Percentiles rank a stretch among this genome's conserved stretches.
Conservation (phyloP, 805 yeast species). For the Starmerella riodocensis region DNA sequence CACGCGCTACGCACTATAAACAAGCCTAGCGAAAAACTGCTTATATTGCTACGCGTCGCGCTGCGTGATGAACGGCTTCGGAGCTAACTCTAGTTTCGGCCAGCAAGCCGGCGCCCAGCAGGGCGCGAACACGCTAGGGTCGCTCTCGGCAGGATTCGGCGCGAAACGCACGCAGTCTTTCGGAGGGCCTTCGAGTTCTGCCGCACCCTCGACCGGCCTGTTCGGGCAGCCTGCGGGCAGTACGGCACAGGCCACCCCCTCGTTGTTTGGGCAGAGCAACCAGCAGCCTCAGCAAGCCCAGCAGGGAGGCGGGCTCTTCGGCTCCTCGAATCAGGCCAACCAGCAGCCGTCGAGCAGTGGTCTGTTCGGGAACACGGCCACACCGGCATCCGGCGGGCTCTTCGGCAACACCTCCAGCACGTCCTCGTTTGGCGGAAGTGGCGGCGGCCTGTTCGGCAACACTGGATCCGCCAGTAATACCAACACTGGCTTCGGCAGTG, state of each 20-base stretch:
- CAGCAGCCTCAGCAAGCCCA: no score
- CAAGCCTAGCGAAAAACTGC: background rate
- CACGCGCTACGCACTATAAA: background rate
- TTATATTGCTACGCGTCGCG: background rate
- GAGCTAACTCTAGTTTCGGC: background rate
- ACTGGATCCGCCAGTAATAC: background rate
- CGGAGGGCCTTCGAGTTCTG: background rate
- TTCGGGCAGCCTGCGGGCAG: conserved; percentile 2
- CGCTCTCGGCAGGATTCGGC: background rate
- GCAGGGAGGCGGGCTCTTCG: no score
- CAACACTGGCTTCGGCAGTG: background rate
- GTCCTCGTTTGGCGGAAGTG: background rate
- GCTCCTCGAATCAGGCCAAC: no score
- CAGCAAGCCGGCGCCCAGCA: background rate
- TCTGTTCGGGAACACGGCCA: conserved; percentile 2
- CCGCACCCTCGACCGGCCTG: background rate
- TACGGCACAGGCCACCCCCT: background rate
- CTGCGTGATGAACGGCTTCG: conserved; percentile 1
- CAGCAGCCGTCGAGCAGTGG: no score
- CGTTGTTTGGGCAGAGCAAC: conserved; percentile 6
- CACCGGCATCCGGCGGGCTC: background rate
- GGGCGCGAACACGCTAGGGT: background rate
- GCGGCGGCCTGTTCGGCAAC: conserved; percentile 20
- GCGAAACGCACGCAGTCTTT: conserved; percentile 9
- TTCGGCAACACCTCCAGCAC: background rate